Conservation (phyloP, 805 yeast species). For the Ogataea pilisensis region DNA sequence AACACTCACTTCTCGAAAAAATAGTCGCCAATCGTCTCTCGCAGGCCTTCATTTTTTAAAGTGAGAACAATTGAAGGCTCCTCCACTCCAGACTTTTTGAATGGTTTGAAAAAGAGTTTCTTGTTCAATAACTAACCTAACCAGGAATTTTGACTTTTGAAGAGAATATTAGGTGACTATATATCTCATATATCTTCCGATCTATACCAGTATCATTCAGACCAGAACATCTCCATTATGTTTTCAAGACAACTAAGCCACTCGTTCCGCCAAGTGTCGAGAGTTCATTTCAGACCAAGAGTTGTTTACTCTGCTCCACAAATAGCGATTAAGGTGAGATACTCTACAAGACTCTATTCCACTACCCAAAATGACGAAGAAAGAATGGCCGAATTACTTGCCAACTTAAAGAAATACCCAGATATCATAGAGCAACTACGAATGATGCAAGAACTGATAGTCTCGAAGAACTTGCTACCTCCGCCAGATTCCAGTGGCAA, state of each 20-base stretch:
- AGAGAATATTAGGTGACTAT: no score
- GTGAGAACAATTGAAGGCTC: no score
- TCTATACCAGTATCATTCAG: no score
- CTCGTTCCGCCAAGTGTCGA: neutral
- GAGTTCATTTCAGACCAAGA: neutral
- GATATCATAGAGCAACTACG: slow-evolving; percentile 33
- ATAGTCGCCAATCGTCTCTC: no score
- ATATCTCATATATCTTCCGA: no score
- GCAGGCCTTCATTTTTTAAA: no score
- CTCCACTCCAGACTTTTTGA: no score
- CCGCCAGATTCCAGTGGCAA: slow-evolving; percentile 5
- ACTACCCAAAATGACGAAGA: slow-evolving; percentile 3
- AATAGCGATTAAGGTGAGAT: neutral
- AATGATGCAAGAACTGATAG: slow-evolving; percentile 28
- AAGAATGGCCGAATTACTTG: slow-evolving; percentile 15
- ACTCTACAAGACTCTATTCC: slow-evolving; percentile 6
- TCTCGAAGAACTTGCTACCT: slow-evolving; percentile 20
- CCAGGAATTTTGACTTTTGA: no score
- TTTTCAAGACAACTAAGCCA: neutral
- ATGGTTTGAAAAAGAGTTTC: no score
- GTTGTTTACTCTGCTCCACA: neutral
- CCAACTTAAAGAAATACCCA: slow-evolving; percentile 29
- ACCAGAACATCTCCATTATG: neutral
- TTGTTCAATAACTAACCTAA: no score
- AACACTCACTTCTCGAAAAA: no score